Percentiles rank a stretch among this genome's conserved stretches.
Conservation (phyloP, 2,329 filamentous ascomycete genomes). For the Penicillium brevicompactum region DNA sequence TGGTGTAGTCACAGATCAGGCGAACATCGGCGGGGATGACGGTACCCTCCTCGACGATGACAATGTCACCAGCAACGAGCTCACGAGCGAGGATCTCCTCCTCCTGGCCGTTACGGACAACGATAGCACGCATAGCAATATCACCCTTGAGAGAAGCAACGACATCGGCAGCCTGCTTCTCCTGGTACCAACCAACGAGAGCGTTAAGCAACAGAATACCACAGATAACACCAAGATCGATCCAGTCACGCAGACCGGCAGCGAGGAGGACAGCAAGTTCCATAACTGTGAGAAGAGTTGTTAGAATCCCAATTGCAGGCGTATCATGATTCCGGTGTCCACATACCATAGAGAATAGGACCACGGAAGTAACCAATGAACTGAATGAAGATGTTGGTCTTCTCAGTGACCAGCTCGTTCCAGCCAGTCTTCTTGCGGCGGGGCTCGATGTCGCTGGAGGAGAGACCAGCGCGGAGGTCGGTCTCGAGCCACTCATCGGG, state of each 20-base stretch:
- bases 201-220: constrained; percentile 75
- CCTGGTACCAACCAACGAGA: constrained; percentile 77
- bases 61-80: constrained; percentile 75
- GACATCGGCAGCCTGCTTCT: constrained; percentile 78
- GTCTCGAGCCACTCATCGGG: constrained; percentile 71
- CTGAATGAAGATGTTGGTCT: constrained; percentile 74
- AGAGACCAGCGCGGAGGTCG: constrained; percentile 67
- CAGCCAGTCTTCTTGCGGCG: constrained; percentile 68
- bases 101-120: constrained; percentile 68
- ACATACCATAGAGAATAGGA: constrained; percentile 74
- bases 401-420: constrained; percentile 73
- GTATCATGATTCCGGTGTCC: background rate
- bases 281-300: constrained; percentile 55
- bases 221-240: constrained; percentile 77
- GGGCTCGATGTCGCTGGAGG: constrained; percentile 59
- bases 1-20: constrained; percentile 72
- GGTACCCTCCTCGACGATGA: constrained; percentile 71
- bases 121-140: constrained; percentile 72
- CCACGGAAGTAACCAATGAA: constrained; percentile 76
- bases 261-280: constrained; percentile 74
- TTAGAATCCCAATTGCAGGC: background rate
- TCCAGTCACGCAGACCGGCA: constrained; percentile 72
- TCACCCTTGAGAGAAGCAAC: constrained; percentile 75
- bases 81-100: constrained; percentile 71
- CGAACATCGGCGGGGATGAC: constrained; percentile 70